phyloP scores from a whole-genome alignment of 257 asterid genomes.

The Oldenlandia corymbosa region DNA sequence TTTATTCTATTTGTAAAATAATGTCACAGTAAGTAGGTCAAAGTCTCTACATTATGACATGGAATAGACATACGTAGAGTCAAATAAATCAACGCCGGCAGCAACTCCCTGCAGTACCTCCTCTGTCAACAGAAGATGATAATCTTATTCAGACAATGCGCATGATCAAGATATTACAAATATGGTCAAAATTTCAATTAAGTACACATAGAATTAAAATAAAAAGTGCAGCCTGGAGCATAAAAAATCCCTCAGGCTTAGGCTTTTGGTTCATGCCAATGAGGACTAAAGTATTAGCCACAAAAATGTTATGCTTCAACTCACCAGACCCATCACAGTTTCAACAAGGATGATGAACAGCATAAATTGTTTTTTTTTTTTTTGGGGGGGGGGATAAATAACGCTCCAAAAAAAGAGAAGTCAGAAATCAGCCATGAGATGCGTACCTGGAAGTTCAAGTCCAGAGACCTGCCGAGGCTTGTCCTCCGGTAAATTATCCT shows the following conservation, averaged over 20 bases:
- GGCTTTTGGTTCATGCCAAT: not conserved
- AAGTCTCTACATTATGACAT: no score
- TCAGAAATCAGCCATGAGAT: not conserved
- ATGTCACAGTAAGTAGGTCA: no score
- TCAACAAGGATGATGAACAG: not conserved
- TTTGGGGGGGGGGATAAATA: not conserved
- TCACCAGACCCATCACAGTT: not conserved
- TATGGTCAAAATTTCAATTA: not conserved
- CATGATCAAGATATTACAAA: not conserved
- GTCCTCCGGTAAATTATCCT: slow-evolving; percentile 77
- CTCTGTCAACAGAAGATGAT: slow-evolving; percentile 48
- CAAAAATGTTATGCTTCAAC: not conserved
- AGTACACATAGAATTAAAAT: not conserved
- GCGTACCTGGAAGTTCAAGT: slow-evolving; percentile 87
- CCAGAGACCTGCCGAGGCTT: slow-evolving; percentile 90
- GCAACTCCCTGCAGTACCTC: slow-evolving; percentile 96
- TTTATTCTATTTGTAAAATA: no score
- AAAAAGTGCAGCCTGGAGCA: no score
- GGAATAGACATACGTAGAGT: slow-evolving; percentile 60
- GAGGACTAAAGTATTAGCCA: no score
- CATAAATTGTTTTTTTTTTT: not conserved
- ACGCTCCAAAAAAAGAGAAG: not conserved
- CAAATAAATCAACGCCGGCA: slow-evolving; percentile 87
- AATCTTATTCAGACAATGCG: not conserved
- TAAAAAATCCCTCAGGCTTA: no score